phyloP scores from a whole-genome alignment of 176 grass and related monocot genomes.

The Saccharum spontaneum region DNA sequence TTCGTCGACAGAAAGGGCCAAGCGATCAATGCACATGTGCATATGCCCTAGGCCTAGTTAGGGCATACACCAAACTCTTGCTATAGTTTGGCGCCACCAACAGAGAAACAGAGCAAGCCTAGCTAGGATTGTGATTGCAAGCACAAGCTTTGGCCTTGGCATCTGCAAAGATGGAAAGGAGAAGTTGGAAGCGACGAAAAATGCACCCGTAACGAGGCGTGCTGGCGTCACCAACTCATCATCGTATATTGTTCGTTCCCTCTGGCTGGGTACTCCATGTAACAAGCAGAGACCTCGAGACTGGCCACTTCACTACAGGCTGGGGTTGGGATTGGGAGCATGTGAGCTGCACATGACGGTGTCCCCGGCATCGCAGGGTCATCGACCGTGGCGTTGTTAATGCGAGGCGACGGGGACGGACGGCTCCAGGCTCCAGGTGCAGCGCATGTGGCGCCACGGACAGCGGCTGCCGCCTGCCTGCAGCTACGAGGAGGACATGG shows the following conservation, averaged over 20 bases:
- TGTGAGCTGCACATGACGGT: conserved; percentile 41
- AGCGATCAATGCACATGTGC: conserved; percentile 3
- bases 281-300: background rate
- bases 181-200: background rate
- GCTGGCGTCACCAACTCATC: background rate
- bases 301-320: background rate
- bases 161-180: background rate
- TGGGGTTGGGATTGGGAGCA: background rate
- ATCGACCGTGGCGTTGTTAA: background rate
- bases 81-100: background rate
- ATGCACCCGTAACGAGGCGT: background rate
- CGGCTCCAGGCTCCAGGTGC: conserved; percentile 10
- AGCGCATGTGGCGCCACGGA: conserved; percentile 4
- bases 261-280: background rate
- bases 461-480: background rate
- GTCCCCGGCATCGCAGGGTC: conserved; percentile 1
- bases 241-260: background rate
- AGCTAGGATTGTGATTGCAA: background rate
- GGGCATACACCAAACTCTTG: background rate
- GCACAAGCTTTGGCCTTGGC: background rate
- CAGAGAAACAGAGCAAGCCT: background rate
- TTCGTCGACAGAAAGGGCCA: background rate
- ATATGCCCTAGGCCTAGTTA: background rate
- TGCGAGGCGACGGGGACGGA: background rate
- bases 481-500: background rate